phyloP scores from a whole-genome alignment of 495 filamentous ascomycete genomes.

The Lasiosphaeria hispida region DNA sequence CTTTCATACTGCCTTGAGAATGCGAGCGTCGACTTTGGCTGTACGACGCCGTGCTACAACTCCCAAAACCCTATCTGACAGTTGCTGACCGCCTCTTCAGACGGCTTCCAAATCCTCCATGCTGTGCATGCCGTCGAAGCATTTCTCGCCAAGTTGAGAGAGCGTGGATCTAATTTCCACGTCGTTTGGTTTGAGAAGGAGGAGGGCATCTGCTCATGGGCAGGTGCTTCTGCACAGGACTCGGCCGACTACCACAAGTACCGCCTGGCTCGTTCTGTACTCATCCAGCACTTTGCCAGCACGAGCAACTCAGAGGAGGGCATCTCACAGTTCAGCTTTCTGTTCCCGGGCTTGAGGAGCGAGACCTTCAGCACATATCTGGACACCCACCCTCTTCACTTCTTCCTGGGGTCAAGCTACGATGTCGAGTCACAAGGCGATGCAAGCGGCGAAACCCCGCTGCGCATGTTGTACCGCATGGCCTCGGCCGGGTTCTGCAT shows the following conservation, averaged over 20 bases:
- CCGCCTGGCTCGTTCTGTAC: conserved; percentile 55
- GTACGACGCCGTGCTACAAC: conserved; percentile 28
- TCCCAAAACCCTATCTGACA: neutral
- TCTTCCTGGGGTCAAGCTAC: conserved; percentile 60
- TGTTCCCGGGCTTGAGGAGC: conserved; percentile 35
- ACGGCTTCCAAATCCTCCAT: conserved; percentile 71
- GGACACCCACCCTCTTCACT: conserved; percentile 50
- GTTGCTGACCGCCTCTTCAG: conserved; percentile 15
- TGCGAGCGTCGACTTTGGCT: conserved; percentile 57
- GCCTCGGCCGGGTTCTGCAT: conserved; percentile 22
- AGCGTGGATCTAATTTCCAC: conserved; percentile 65
- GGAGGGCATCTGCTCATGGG: conserved; percentile 34
- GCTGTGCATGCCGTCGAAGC: conserved; percentile 64
- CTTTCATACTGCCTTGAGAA: conserved; percentile 60
- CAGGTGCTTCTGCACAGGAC: conserved; percentile 32
- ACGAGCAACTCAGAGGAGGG: neutral
- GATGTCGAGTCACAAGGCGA: neutral
- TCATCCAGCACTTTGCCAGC: conserved; percentile 60
- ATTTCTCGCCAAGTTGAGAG: conserved; percentile 56
- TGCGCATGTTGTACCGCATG: conserved; percentile 14
- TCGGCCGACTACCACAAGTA: conserved; percentile 44
- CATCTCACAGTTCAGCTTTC: conserved; percentile 19
- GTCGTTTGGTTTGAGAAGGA: conserved; percentile 64
- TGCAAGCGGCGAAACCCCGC: neutral
- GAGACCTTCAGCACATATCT: conserved; percentile 55